phyloP scores from a whole-genome alignment of 2,329 filamentous ascomycete species.

The Colletotrichum sp. region DNA sequence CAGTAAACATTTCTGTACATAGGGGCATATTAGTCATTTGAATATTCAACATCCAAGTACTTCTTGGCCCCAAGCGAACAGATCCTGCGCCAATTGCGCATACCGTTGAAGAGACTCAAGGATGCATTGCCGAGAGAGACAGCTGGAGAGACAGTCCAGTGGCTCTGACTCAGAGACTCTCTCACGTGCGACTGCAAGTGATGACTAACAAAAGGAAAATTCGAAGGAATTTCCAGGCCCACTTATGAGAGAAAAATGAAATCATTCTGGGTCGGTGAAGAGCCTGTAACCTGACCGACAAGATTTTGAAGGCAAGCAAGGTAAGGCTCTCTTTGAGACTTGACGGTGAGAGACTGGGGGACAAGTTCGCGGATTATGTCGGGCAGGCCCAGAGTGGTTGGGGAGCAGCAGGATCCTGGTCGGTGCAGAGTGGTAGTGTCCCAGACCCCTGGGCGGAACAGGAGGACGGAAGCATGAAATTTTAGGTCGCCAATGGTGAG shows the following conservation, averaged over 20 bases:
- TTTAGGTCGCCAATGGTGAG: neutral
- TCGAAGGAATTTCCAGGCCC: neutral
- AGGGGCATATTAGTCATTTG: neutral
- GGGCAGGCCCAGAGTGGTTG: neutral
- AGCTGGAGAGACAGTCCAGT: neutral
- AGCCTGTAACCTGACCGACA: neutral
- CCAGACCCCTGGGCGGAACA: neutral
- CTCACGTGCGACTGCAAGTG: neutral
- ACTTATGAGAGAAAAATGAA: neutral
- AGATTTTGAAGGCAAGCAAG: neutral
- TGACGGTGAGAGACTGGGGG: neutral
- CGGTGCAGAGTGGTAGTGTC: neutral
- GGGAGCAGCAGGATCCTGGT: neutral
- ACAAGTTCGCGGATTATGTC: neutral
- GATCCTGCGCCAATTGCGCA: neutral
- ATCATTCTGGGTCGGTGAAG: neutral
- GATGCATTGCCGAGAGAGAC: neutral
- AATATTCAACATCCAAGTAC: neutral
- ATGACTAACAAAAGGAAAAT: neutral
- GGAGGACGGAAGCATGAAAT: neutral
- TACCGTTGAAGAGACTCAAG: neutral
- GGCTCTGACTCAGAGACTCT: neutral
- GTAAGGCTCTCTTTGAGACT: neutral
- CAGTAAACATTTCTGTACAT: neutral
- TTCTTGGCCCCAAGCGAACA: neutral